phyloP scores from a whole-genome alignment of 2,329 filamentous ascomycete species.

The Thyridium curvatum region DNA sequence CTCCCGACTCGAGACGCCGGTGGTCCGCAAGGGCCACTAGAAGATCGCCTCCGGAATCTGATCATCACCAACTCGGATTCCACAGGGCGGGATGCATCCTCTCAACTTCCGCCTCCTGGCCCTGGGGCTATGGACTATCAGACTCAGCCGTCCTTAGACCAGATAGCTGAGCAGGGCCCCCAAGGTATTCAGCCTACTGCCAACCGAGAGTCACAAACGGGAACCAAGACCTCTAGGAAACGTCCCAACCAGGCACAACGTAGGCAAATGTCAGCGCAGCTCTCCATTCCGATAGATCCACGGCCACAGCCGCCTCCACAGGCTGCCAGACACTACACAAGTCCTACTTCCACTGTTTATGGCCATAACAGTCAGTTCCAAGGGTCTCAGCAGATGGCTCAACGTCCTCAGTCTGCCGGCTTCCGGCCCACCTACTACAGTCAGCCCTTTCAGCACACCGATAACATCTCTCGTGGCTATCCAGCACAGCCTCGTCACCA shows the following conservation, averaged over 20 bases:
- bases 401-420: constrained; percentile 25
- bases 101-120: no score
- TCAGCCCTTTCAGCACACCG: constrained; percentile 3
- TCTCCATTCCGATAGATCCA: constrained; percentile 49
- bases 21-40: constrained; percentile 8
- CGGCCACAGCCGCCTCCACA: constrained; percentile 23
- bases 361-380: constrained; percentile 20
- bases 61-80: constrained; percentile 11
- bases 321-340: constrained; percentile 20
- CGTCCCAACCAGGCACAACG: constrained; percentile 58
- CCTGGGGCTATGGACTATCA: no score
- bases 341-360: constrained; percentile 18
- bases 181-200: no score
- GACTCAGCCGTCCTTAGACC: no score
- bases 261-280: constrained; percentile 54
- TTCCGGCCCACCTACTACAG: constrained; percentile 18
- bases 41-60: constrained; percentile 14
- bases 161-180: no score
- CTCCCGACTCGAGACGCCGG: not conserved
- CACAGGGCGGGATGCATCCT: no score
- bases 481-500: constrained; percentile 20
- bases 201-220: no score
- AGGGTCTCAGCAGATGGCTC: constrained; percentile 14
- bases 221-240: constrained; percentile 30
- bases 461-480: not conserved